Conservation (phyloP, 192 early-diverging fungal genomes). For the Coemansia sp. region DNA sequence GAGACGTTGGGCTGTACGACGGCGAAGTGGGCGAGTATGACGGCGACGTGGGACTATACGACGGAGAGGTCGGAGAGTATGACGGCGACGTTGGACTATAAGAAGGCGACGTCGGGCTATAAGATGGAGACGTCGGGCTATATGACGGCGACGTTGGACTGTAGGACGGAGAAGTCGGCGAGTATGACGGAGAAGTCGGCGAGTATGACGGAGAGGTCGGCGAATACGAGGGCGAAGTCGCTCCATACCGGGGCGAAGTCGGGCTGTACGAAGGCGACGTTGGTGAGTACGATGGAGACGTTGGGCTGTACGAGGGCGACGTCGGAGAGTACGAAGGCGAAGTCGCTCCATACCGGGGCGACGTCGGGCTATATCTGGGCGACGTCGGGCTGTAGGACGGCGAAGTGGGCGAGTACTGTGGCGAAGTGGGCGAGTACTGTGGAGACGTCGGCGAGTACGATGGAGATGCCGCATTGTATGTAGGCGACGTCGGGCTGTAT, state of each 20-base stretch:
- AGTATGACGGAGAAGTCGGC: conserved; percentile 48
- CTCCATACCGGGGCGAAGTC: conserved; percentile 67
- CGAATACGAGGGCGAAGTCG: conserved; percentile 72
- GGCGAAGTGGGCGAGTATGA: conserved; percentile 65
- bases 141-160: conserved; percentile 65
- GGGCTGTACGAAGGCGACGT: conserved; percentile 74
- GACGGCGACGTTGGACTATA: conserved; percentile 71
- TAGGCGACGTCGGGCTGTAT: conserved; percentile 63
- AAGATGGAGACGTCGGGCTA: conserved; percentile 61
- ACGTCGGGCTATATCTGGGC: conserved; percentile 70
- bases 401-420: conserved; percentile 28
- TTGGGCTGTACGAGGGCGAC: conserved; percentile 67
- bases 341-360: conserved; percentile 46
- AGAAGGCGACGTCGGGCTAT: conserved; percentile 61
- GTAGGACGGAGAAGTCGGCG: conserved; percentile 61
- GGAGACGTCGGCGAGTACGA: conserved; percentile 72
- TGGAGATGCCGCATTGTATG: conserved; percentile 61
- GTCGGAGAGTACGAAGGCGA: conserved; percentile 72
- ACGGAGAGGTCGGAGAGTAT: conserved; percentile 68
- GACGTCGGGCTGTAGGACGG: conserved; percentile 59
- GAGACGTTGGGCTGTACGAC: conserved; percentile 61
- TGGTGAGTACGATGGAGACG: conserved; percentile 71
- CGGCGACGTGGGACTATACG: conserved; percentile 64
- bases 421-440: conserved; percentile 63
- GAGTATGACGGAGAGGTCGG: conserved; percentile 70